A percentile compares a stretch with the other conserved stretches of the same genome.
phyloP scores from a whole-genome alignment of 768 basidiomycete species.

The Coprinopsis sp. region DNA sequence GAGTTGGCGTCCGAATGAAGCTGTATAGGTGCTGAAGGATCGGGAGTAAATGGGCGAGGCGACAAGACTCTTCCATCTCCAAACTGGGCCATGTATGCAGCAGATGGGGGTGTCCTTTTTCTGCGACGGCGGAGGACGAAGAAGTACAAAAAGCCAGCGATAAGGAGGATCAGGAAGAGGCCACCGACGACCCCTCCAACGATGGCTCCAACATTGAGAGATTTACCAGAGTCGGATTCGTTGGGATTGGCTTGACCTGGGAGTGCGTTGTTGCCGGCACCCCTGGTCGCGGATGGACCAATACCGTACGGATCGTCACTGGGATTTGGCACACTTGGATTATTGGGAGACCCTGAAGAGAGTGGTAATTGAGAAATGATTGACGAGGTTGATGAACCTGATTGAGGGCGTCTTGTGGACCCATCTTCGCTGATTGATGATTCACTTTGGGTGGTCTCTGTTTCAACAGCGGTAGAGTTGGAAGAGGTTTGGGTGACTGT shows the following conservation, averaged over 20 bases:
- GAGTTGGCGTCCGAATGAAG: background rate
- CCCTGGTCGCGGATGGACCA: background rate
- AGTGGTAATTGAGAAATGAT: background rate
- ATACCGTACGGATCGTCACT: conserved; percentile 2
- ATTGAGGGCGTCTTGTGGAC: too few species aligned
- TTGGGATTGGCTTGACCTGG: background rate
- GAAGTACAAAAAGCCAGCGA: conserved; percentile 15
- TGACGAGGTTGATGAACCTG: too few species aligned
- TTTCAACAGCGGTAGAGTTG: too few species aligned
- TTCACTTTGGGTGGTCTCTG: background rate
- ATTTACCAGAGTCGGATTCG: conserved; percentile 4
- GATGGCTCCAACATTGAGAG: conserved; percentile 35
- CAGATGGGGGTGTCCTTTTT: conserved; percentile 18
- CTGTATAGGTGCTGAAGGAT: background rate
- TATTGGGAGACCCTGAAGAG: background rate
- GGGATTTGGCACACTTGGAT: background rate
- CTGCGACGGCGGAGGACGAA: conserved; percentile 20
- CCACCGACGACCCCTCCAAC: conserved; percentile 46
- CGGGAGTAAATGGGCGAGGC: background rate
- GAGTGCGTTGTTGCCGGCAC: background rate
- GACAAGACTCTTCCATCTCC: conserved; percentile 2
- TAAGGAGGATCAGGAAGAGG: conserved; percentile 24
- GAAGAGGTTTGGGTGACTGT: too few species aligned
- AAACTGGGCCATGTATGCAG: conserved; percentile 19
- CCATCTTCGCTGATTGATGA: background rate